A percentile compares a stretch with the other conserved stretches of the same genome.
Evolutionary conservation across 2,329 filamentous ascomycete species (phyloP).

Genomic region (Botrytis sinoallii): DNA sequence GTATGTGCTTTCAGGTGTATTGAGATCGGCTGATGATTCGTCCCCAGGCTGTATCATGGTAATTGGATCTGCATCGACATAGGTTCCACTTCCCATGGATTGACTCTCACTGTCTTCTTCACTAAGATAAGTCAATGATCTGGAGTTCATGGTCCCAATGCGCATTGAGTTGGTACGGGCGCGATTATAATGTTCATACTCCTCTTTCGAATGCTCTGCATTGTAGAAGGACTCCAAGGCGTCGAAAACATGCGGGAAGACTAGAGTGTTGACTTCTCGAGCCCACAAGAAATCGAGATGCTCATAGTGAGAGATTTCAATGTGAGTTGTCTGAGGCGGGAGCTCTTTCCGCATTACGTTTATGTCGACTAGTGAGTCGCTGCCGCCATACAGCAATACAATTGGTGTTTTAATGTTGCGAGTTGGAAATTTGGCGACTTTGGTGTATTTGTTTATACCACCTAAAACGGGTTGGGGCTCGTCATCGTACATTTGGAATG

Average conservation of each 20-base stretch:
- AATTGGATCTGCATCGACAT: constrained; percentile 14
- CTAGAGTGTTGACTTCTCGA: constrained; percentile 73
- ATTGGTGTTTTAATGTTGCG: constrained; percentile 96
- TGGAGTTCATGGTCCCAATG: constrained; percentile 21
- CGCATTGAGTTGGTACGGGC: constrained; percentile 33
- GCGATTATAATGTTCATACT: constrained; percentile 54
- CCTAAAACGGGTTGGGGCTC: constrained; percentile 76
- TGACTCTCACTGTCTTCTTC: constrained; percentile 29
- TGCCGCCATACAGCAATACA: constrained; percentile 88
- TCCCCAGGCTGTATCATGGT: background rate
- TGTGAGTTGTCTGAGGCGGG: constrained; percentile 78
- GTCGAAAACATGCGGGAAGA: constrained; percentile 85
- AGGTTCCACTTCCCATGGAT: constrained; percentile 19
- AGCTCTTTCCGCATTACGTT: constrained; percentile 87
- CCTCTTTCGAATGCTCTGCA: constrained; percentile 55
- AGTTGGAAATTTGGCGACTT: constrained; percentile 93
- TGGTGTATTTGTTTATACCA: constrained; percentile 80
- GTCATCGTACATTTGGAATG: constrained; percentile 98
- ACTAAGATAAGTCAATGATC: constrained; percentile 25
- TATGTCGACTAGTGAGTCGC: constrained; percentile 92
- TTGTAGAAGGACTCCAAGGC: constrained; percentile 72
- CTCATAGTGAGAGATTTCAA: constrained; percentile 87
- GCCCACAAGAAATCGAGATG: constrained; percentile 98
- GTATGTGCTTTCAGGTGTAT: background rate
- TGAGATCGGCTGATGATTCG: constrained; percentile 14